Base-by-base conservation (phyloP, 805 yeast species). In the Komagataella pseudopastoris region DNA sequence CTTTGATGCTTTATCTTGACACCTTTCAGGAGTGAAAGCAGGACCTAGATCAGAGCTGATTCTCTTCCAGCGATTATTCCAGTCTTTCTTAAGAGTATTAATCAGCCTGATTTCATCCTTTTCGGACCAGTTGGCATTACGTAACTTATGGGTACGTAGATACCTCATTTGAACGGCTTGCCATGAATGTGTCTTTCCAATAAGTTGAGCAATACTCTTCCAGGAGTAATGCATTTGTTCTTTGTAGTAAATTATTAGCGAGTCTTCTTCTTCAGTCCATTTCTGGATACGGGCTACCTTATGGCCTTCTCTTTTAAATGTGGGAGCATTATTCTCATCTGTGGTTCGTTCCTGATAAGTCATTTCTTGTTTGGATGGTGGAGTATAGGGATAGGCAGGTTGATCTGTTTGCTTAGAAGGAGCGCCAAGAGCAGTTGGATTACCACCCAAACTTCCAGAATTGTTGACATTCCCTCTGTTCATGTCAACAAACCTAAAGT, bases 91-190 rank as follows among this genome's bases (percentile, higher is more conserved):
- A 39, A 71, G 56, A 1, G 63, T 63, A 46, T 58, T 57, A 17
- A 64, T 54, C 44, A 71, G 56, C 49, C 59, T 61, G 3, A 59
- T 50, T 45, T 61, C 68, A 61, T 72, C 71, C 30, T 58, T 60
- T 39, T 63, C 54, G 14, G 69, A 60, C 70, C 72, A 67, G 30
- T 57, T 56, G 18, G 59, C 67, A 48, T 63, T 61, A 30, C 73
- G 56, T 6, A 66, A 58, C 52, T 68, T 68, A 51, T 70, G 69
- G 44, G 66, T 60, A 7, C 76, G 62, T 46, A 72, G 59, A 53
- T 72, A 72, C 50, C 75, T 57, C 76, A 72, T 72, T 57, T 72
- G 77, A 43, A 72, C 67, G 2, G 75, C 74, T 56, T 71, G 75
- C 75, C 75, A 70, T 14, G 72, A 57, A 53, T 71, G 74, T 49